Evolutionary conservation across 192 early-diverging fungal genomes (phyloP), one percentile per base, ranked within the genome.

Genomic region (Rhizoclosmatium globosum): DNA sequence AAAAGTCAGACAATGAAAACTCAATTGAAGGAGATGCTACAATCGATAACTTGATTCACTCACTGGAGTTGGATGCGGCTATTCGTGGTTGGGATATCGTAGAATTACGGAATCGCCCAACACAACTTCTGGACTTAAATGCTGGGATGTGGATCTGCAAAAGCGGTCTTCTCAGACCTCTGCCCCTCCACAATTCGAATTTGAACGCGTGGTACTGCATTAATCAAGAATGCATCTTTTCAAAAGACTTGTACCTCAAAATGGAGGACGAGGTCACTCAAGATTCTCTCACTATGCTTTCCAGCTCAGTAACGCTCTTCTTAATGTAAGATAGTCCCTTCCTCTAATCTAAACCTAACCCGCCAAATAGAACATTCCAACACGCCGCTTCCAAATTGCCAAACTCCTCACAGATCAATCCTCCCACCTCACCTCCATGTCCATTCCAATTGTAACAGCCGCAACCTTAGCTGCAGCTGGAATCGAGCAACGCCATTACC

Each of bases 71-170:
- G 13, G 74, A 76, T 46, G 44, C 74, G n/a, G 17, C 74, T 15
- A 62, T 76, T 38, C 61, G 74, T n/a, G 64, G 64, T 9, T 76
- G 74, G 74, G 74, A 76, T 53, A 66, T 67, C 50, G 64, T 76
- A 2, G 61, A 64, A 23, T 39, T 64, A 13, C 46, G 62, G 47
- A 76, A 76, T 42, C 74, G 6, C 74, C 74, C 3, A 19, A 47
- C 3, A 15, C 21, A 64, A 46, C 23, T 4, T 19, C 47, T 17
- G 45, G 21, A 7, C 61, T 47, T 11, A 53, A 19, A 19, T 76
- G 74, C 74, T 48, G 38, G 74, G n/a, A 7, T 76, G 74, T 43
- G 74, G 74, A 11, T 56, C 69, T 56, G 15, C 19, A 17, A 9
- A 53, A 7, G 19, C 73, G 3, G 44, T 74, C n/a, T n/a, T 64